Conservation (phyloP, 2,329 filamentous ascomycete species). For the Ascosphaera acerosa region DNA sequence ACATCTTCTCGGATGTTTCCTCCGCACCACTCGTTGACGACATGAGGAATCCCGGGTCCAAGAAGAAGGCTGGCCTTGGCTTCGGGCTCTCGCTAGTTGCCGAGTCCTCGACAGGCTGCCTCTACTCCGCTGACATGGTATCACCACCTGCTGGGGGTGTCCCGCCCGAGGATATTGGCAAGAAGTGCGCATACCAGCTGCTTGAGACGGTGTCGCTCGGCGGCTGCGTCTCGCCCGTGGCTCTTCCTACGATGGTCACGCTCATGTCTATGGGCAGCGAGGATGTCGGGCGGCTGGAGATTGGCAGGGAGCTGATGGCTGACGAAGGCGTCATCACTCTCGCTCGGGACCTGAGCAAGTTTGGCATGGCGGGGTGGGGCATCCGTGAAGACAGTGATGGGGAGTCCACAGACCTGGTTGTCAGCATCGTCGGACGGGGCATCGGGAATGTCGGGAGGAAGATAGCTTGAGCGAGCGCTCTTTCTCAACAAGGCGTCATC, state of each 20-base stretch:
- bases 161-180: constrained; percentile 75
- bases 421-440: constrained; percentile 79
- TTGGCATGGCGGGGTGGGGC: constrained; percentile 79
- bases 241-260: constrained; percentile 49
- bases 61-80: constrained; percentile 50
- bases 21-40: constrained; percentile 38
- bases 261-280: constrained; percentile 97
- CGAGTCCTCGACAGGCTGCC: constrained; percentile 62
- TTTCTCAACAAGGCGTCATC: too few relatives aligned
- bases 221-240: constrained; percentile 51
- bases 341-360: constrained; percentile 63
- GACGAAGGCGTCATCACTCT: constrained; percentile 57
- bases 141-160: constrained; percentile 53
- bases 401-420: constrained; percentile 41
- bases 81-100: constrained; percentile 82
- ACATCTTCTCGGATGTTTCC: constrained; percentile 50
- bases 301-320: constrained; percentile 60
- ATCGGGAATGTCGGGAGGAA: constrained; percentile 45
- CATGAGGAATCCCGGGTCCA: constrained; percentile 31
- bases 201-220: constrained; percentile 60
- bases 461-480: constrained; percentile 1
- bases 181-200: constrained; percentile 66
- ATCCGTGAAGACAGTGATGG: constrained; percentile 32
- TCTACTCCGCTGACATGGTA: constrained; percentile 68
- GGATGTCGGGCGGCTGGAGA: constrained; percentile 64